Percentiles rank a stretch among this genome's conserved stretches.
Conservation (phyloP, 2,329 filamentous ascomycete genomes). For the Aschersonia sp. region DNA sequence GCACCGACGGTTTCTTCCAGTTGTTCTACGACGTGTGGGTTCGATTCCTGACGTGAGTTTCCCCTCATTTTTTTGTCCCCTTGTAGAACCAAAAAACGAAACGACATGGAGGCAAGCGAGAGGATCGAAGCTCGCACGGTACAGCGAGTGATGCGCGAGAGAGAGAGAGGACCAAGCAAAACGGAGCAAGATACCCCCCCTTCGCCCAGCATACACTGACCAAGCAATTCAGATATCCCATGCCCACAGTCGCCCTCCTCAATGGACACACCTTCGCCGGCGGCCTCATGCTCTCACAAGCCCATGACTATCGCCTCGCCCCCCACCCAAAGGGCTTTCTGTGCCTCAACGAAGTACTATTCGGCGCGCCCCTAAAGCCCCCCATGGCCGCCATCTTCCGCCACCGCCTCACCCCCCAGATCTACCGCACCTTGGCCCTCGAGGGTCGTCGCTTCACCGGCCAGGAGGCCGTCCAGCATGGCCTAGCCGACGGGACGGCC, state of each 20-base stretch:
- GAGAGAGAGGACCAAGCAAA: not conserved
- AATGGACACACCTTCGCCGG: slow-evolving; percentile 74
- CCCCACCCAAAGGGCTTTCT: slow-evolving; percentile 56
- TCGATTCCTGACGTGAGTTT: slow-evolving; percentile 30
- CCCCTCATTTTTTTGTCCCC: slow-evolving; percentile 5
- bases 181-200: slow-evolving; percentile 22
- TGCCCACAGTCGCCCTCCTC: slow-evolving; percentile 68
- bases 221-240: slow-evolving; percentile 39
- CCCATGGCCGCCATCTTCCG: slow-evolving; percentile 65
- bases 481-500: slow-evolving; percentile 55
- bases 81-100: not conserved
- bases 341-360: slow-evolving; percentile 71
- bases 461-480: slow-evolving; percentile 45
- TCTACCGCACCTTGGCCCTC: slow-evolving; percentile 53
- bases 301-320: slow-evolving; percentile 74
- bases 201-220: not conserved
- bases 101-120: not conserved
- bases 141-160: not conserved
- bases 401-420: slow-evolving; percentile 43
- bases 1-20: slow-evolving; percentile 46
- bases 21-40: slow-evolving; percentile 51
- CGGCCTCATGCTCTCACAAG: slow-evolving; percentile 59
- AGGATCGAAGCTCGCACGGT: not conserved
- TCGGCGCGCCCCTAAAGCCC: slow-evolving; percentile 60
- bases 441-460: slow-evolving; percentile 57